Evolutionary conservation across 2,329 filamentous ascomycete genomes (phyloP), one percentile per base, ranked within the genome.

Genomic region (Talaromyces rugulosus): DNA sequence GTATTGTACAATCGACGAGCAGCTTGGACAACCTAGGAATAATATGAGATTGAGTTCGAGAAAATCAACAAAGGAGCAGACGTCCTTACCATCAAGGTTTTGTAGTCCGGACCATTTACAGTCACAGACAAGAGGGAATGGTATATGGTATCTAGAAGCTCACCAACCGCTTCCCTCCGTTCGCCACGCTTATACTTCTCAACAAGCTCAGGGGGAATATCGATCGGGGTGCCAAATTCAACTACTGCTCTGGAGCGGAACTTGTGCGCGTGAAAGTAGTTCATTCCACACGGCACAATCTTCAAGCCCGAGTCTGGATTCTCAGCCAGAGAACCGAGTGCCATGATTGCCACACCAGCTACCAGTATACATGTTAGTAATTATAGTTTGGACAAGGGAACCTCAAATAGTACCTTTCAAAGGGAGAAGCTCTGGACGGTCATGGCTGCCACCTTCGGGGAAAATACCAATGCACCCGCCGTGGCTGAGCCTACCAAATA

Each of bases 261-360:
- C 76, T 98, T 99, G 83, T 99, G 94, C 0, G 94, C 91, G 77
- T 98, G 94, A 79, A 99, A 99, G 78, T 99, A 99, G 77, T 99
- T 99, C 94, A 99, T 97, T 69, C 94, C 94, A 58, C 95, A 93
- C 3, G 95, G 95, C 28, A 99, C 91, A 69, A 99, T 97, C 77
- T 93, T 96, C 64, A 99, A 81, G 33, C 91, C 92, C 72, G 91
- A 96, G 66, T 94, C 84, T 2, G 93, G 93, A 64, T 93, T 87
- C 61, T 92, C 88, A 5, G 91, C 92, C 58, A 98, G 82, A 0
- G 95, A 89, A 44, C 94, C 94, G 40, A 99, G 84, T 12, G 94
- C 95, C 94, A 99, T 99, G 72, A 99, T 95, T 62, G 95, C 95
- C 63, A 99, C 92, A 75, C 94, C 94, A 69, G 95, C 94, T 86